Evolutionary conservation across 1,139 yeast genomes (phyloP), one percentile per base, ranked within the genome.

Genomic region (Magnusiomyces magnusii): DNA sequence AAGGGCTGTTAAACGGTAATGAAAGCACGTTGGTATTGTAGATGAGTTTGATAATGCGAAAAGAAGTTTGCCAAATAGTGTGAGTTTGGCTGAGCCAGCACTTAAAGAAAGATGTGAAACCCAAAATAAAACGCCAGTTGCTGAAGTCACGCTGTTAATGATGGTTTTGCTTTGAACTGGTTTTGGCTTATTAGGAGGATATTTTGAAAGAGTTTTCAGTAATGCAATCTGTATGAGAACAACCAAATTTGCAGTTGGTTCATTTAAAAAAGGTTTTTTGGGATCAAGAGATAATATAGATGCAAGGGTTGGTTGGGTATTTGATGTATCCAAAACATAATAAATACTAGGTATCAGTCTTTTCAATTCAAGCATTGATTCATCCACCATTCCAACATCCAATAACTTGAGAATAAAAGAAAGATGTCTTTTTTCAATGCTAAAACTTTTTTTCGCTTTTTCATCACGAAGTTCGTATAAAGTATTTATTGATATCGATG

Each of bases 341-440:
- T 23, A 27, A 13, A 58, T 19, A 15, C 28, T 21, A 24, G 36
- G 24, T 3, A 53, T 53, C 13, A 58, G 47, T 15, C 10, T 28
- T 13, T 47, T 53, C 15, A 65, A 51, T 52, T 64, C 63, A n/a
- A n/a, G 23, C 5, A 63, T 41, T 1, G 66, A 53, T 52, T 62
- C 62, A 19, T 60, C 60, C 17, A 65, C 61, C 63, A 65, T 54
- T 15, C 53, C 58, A 13, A 54, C 53, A 27, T 65, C 67, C 7
- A 65, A 31, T 2, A 65, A 54, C 52, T 65, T 64, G 34, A 65
- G 51, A 19, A 62, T 57, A 47, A 64, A 61, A 44, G 62, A 64
- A 27, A 62, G 50, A 31, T 65, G 68, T 42, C 62, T 52, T 39
- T 64, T 65, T 44, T 64, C 68, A 13, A 58, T 47, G 13, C 61